These are phyloP conservation scores for Coccomyxa subellipsoidea DNA, from an alignment of 163 green algal genomes.

Conservation along the genomic window DNA sequence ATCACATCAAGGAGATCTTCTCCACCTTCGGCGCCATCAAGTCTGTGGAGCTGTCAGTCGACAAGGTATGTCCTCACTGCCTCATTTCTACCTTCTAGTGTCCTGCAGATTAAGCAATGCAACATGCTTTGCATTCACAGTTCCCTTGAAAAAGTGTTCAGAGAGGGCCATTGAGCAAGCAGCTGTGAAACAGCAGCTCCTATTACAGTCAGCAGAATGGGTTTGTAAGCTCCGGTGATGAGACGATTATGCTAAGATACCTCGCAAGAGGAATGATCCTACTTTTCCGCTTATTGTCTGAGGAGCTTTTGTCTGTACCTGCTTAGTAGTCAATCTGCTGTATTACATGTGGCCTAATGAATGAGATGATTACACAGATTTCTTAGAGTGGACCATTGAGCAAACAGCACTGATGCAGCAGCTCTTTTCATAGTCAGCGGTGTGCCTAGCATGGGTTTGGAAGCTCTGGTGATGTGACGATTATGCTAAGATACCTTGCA, in stretches of 20 bases:
- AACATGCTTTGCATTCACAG: no score
- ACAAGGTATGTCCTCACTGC: slow-evolving; percentile 29
- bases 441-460: no score
- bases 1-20: slow-evolving; percentile 84
- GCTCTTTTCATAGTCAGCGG: no score
- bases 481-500: slow-evolving; percentile 1
- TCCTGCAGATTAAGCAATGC: neutral
- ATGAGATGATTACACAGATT: no score
- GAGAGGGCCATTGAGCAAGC: no score
- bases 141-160: no score
- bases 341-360: no score
- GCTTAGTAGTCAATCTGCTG: no score
- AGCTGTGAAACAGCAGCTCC: no score
- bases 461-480: neutral
- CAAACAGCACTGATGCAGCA: no score
- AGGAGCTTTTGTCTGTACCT: neutral
- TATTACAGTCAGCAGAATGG: no score
- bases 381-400: no score
- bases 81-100: neutral
- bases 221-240: neutral
- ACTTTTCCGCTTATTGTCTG: slow-evolving; percentile 11
- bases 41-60: slow-evolving; percentile 68
- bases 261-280: slow-evolving; percentile 7
- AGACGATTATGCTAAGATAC: neutral
- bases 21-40: slow-evolving; percentile 58